Percentiles rank a stretch among this genome's conserved stretches.
Conservation (phyloP, 202 grass and related monocot species). For the Schoenoplectus triqueter region DNA sequence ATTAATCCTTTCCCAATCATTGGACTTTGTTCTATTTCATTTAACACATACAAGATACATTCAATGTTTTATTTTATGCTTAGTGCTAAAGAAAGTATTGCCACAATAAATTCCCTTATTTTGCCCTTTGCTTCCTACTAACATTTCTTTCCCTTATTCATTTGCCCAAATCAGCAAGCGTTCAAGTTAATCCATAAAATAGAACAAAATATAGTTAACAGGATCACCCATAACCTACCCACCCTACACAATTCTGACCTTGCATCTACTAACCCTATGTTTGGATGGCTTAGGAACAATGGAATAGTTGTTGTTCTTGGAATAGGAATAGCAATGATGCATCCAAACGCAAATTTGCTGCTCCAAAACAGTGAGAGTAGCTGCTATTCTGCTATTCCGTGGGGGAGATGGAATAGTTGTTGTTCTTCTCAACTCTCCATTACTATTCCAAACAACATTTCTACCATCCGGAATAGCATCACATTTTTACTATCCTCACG, state of each 20-base stretch:
- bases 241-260: neutral
- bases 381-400: too few relatives aligned
- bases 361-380: neutral
- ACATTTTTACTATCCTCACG: too few relatives aligned
- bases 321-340: too few relatives aligned
- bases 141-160: neutral
- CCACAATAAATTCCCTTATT: neutral
- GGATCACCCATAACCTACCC: neutral
- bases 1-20: slow-evolving; percentile 17
- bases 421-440: too few relatives aligned
- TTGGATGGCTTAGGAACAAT: too few relatives aligned
- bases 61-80: neutral
- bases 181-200: neutral
- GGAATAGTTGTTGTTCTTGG: too few relatives aligned
- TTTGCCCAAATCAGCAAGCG: neutral
- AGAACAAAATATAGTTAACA: neutral
- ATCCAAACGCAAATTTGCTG: too few relatives aligned
- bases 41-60: neutral
- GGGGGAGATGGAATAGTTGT: too few relatives aligned
- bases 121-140: neutral
- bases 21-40: neutral
- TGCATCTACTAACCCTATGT: neutral
- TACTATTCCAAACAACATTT: too few relatives aligned
- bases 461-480: too few relatives aligned
- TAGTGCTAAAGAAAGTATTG: neutral